phyloP scores from a whole-genome alignment of 352 stramenopile genomes.

The Phytophthora colocasiae region DNA sequence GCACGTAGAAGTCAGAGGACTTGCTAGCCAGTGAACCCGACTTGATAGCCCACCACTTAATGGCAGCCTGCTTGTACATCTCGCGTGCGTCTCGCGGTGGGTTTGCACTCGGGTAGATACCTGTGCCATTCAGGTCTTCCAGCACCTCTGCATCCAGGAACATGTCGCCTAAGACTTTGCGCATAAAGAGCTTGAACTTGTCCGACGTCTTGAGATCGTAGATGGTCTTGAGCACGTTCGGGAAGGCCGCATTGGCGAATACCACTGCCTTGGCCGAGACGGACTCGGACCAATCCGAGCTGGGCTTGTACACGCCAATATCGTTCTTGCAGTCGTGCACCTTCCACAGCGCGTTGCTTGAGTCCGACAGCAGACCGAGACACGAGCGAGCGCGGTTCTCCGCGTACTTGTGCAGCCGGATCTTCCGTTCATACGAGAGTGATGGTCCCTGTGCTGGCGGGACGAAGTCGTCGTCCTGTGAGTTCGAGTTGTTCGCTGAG shows the following conservation, averaged over 20 bases:
- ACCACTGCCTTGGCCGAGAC: constrained; percentile 85
- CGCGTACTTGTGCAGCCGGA: constrained; percentile 85
- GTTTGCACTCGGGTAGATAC: constrained; percentile 80
- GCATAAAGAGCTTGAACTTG: constrained; percentile 88
- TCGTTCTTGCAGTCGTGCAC: constrained; percentile 84
- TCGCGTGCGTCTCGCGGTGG: constrained; percentile 70
- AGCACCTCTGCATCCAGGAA: constrained; percentile 88
- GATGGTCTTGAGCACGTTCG: constrained; percentile 84
- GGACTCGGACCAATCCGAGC: constrained; percentile 89
- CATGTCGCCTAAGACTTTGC: constrained; percentile 80
- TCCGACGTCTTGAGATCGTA: constrained; percentile 87
- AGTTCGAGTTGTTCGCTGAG: constrained; percentile 68
- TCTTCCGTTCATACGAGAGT: constrained; percentile 87
- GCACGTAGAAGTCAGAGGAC: constrained; percentile 86
- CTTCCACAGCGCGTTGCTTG: constrained; percentile 85
- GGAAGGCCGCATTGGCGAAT: constrained; percentile 77
- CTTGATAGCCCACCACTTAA: constrained; percentile 92
- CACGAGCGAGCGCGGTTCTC: constrained; percentile 86
- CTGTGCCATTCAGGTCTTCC: constrained; percentile 82
- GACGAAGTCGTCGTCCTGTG: constrained; percentile 63
- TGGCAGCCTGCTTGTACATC: constrained; percentile 87
- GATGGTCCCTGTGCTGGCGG: constrained; percentile 69
- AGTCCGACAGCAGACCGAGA: constrained; percentile 71
- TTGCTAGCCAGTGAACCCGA: constrained; percentile 81
- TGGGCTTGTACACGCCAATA: constrained; percentile 85